Conservation (phyloP, 352 stramenopile genomes). For the Phytophthora foliorum region DNA sequence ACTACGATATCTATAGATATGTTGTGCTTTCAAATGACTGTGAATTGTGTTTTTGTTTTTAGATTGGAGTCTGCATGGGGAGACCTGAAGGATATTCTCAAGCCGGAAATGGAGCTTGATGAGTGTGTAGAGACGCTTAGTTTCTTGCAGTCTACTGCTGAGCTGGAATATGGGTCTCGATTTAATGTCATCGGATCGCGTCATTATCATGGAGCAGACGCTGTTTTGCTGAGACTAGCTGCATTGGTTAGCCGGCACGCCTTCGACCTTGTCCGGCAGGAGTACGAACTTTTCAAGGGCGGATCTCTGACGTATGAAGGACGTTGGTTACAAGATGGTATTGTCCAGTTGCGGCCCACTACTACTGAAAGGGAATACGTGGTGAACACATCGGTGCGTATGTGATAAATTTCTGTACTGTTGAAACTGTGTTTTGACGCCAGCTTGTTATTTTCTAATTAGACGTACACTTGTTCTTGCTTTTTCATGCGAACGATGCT, state of each 20-base stretch:
- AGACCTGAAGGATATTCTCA: constrained; percentile 9
- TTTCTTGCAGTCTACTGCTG: constrained; percentile 6
- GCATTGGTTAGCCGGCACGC: constrained; percentile 4
- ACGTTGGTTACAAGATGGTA: constrained; percentile 3
- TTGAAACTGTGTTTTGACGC: background rate
- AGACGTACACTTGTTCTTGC: background rate
- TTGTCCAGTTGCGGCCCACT: background rate
- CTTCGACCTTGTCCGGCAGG: background rate
- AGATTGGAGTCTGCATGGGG: constrained; percentile 9
- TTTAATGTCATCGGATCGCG: constrained; percentile 10
- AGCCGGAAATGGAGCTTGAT: constrained; percentile 12
- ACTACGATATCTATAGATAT: too few relatives aligned
- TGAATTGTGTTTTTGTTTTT: too few relatives aligned
- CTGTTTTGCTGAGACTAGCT: background rate
- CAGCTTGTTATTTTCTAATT: background rate
- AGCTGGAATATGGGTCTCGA: constrained; percentile 1
- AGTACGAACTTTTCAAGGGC: constrained; percentile 7
- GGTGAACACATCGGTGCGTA: background rate
- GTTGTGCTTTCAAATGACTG: background rate
- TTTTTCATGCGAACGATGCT: background rate
- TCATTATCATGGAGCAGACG: constrained; percentile 7
- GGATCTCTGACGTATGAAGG: background rate
- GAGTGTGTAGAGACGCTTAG: constrained; percentile 13
- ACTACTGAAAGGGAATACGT: constrained; percentile 1
- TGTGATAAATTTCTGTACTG: background rate